Evolutionary conservation across 1,284 basidiomycete genomes (phyloP).

Genomic region (Pterulicium gracile): DNA sequence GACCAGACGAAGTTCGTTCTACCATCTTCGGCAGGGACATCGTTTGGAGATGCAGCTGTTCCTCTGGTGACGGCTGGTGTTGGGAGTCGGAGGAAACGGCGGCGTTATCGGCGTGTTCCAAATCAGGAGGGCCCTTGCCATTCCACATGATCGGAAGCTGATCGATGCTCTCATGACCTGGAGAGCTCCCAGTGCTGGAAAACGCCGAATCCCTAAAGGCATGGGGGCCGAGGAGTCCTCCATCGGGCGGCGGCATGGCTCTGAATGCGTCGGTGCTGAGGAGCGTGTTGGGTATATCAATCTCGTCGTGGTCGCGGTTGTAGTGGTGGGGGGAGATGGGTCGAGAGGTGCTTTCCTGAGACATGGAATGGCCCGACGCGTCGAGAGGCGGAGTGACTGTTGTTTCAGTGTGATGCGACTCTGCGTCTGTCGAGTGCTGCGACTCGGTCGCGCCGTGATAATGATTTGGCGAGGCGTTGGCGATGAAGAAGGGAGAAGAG

Average conservation of each 20-base stretch:
- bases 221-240: conserved; percentile 29
- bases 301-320: neutral
- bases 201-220: conserved; percentile 46
- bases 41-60: conserved; percentile 19
- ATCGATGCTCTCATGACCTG: too few relatives aligned
- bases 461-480: conserved; percentile 1
- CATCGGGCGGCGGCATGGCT: neutral
- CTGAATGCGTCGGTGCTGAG: neutral
- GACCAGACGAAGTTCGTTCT: conserved; percentile 19
- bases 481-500: conserved; percentile 17
- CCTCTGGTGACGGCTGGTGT: conserved; percentile 10
- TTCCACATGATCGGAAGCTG: conserved; percentile 40
- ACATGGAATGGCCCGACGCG: neutral
- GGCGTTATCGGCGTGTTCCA: neutral
- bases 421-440: conserved; percentile 8
- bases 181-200: too few relatives aligned
- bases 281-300: neutral
- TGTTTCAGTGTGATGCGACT: too few relatives aligned
- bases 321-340: neutral
- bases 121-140: conserved; percentile 18
- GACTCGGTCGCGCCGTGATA: conserved; percentile 8
- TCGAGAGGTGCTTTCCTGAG: neutral
- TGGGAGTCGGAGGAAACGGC: neutral
- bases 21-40: conserved; percentile 10
- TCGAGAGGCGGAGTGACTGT: neutral